These are phyloP conservation scores for Euphorbia schlechtendalii DNA, from an alignment of 441 rosid species.

Conservation along the genomic window DNA sequence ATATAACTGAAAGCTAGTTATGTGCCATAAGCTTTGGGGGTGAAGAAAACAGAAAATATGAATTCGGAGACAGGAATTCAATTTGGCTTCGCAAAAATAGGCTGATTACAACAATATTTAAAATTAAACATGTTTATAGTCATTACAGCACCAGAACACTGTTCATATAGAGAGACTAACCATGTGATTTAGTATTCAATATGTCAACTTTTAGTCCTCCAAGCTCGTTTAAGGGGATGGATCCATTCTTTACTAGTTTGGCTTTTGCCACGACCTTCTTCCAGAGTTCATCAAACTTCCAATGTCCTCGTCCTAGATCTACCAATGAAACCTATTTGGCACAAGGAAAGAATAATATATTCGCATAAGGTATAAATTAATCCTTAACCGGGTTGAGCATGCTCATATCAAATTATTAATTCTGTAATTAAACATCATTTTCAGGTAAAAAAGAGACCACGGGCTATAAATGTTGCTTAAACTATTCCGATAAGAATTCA, in stretches of 20 bases:
- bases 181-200: constrained; percentile 48
- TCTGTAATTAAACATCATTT: neutral
- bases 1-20: constrained; percentile 14
- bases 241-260: constrained; percentile 54
- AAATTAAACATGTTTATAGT: neutral
- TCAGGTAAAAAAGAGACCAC: neutral
- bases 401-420: neutral
- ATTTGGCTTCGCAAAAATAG: neutral
- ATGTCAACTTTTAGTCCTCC: constrained; percentile 55
- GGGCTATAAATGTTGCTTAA: neutral
- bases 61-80: neutral
- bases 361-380: neutral
- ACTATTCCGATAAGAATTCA: neutral
- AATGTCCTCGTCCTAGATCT: constrained; percentile 31
- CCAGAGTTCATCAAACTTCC: constrained; percentile 27
- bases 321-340: constrained; percentile 42
- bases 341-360: constrained; percentile 6
- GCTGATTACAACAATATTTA: neutral
- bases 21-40: neutral
- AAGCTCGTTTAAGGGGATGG: constrained; percentile 56
- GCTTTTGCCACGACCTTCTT: constrained; percentile 73
- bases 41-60: neutral
- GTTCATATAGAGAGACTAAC: constrained; percentile 36
- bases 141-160: neutral
- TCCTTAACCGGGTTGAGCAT: neutral